Evolutionary conservation across 225 moss, liverwort and hornwort genomes (phyloP).

Genomic region (Thuidium tamariscinum): DNA sequence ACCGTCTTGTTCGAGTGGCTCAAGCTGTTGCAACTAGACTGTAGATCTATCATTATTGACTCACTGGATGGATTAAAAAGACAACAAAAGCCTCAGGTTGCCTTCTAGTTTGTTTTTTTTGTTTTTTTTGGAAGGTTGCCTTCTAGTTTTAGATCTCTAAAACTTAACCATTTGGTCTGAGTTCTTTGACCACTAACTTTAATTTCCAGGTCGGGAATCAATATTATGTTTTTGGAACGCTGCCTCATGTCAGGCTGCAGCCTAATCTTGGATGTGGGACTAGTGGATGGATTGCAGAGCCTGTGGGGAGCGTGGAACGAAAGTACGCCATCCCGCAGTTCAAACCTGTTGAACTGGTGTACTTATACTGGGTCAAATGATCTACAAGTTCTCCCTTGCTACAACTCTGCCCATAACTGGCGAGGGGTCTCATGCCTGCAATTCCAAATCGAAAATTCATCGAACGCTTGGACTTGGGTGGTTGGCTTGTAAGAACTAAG

Average conservation of each 20-base stretch:
- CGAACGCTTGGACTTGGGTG: not conserved
- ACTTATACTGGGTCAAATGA: not conserved
- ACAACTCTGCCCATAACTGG: not conserved
- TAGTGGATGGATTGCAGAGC: not conserved
- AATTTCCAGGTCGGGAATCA: too few species aligned
- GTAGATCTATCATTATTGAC: not conserved
- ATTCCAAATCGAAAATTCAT: not conserved
- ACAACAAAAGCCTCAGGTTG: not conserved
- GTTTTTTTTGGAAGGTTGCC: too few species aligned
- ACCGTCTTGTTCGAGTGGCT: too few species aligned
- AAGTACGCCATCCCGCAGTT: not conserved
- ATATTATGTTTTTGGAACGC: too few species aligned
- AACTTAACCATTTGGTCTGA: too few species aligned
- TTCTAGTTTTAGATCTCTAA: not conserved
- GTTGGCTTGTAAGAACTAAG: constrained; percentile 4
- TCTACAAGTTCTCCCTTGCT: not conserved
- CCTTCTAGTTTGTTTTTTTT: not conserved
- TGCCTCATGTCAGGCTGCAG: not conserved
- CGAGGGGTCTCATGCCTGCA: constrained; percentile 15
- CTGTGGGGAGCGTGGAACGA: constrained; percentile 8
- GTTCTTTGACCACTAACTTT: too few species aligned
- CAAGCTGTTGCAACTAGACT: not conserved
- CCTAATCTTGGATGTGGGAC: not conserved
- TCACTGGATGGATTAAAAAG: too few species aligned
- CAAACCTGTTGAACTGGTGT: not conserved